A percentile compares a stretch with the other conserved stretches of the same genome.
Conservation (phyloP, 2,329 filamentous ascomycete genomes). For the Trichoderma sp. region DNA sequence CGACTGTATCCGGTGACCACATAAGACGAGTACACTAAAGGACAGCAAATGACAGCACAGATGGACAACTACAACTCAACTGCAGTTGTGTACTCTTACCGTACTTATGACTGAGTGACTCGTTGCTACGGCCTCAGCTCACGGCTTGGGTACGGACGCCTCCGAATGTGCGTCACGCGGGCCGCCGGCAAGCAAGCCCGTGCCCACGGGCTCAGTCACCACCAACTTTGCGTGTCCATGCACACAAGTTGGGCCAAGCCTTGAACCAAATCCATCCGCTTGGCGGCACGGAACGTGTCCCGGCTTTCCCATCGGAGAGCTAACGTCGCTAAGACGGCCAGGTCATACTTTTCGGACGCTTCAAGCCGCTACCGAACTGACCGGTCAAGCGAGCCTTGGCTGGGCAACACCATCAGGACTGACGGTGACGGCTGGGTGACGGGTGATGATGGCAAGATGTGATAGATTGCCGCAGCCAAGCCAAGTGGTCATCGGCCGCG, state of each 20-base stretch:
- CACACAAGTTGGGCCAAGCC: neutral
- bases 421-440: neutral
- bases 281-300: neutral
- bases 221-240: neutral
- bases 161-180: slow-evolving; percentile 6
- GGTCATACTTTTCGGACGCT: neutral
- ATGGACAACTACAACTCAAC: neutral
- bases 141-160: neutral
- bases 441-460: neutral
- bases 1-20: neutral
- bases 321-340: neutral
- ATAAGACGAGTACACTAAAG: neutral
- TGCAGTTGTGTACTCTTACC: neutral
- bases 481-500: neutral
- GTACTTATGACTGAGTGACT: neutral
- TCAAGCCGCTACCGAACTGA: neutral
- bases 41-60: neutral
- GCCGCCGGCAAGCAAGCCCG: neutral
- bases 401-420: neutral
- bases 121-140: neutral
- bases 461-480: neutral
- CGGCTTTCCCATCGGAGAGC: neutral
- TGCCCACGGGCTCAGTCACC: neutral
- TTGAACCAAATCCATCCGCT: neutral
- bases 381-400: neutral